A percentile compares a stretch with the other conserved stretches of the same genome.
Evolutionary conservation across 805 yeast genomes (phyloP).

Genomic region (Huiozyma sinensis): DNA sequence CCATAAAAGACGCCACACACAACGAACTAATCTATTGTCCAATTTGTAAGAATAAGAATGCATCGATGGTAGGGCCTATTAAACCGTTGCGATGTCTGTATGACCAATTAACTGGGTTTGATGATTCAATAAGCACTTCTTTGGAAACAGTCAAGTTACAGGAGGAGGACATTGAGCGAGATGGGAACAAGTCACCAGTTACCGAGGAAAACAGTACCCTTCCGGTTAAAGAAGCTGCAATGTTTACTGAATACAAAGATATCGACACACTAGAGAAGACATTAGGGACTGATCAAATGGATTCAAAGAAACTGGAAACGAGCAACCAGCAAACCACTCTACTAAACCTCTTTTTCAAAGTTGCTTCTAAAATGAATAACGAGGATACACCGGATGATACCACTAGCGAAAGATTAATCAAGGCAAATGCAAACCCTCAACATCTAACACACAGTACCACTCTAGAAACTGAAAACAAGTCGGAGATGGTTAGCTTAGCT

Average conservation of each 20-base stretch:
- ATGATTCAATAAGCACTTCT: background rate
- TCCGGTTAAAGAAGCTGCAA: background rate
- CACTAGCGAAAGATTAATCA: background rate
- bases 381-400: background rate
- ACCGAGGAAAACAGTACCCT: background rate
- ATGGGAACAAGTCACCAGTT: too few relatives aligned
- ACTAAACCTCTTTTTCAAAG: conserved; percentile 1
- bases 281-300: background rate
- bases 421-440: too few relatives aligned
- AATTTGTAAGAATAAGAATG: conserved; percentile 21
- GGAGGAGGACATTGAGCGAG: background rate
- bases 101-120: conserved; percentile 1
- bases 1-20: conserved; percentile 4
- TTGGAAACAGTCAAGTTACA: background rate
- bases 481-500: conserved; percentile 2
- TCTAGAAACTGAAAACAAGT: background rate
- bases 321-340: conserved; percentile 1
- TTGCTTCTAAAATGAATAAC: conserved; percentile 2
- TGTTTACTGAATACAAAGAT: background rate
- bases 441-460: background rate
- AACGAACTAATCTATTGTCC: conserved; percentile 27
- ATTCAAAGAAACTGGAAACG: background rate
- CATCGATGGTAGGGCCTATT: conserved; percentile 24
- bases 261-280: background rate
- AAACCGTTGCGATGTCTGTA: conserved; percentile 26